Evolutionary conservation across 441 rosid genomes (phyloP), one percentile per base, ranked within the genome.

Genomic region (Pelargonium fulgidum): DNA sequence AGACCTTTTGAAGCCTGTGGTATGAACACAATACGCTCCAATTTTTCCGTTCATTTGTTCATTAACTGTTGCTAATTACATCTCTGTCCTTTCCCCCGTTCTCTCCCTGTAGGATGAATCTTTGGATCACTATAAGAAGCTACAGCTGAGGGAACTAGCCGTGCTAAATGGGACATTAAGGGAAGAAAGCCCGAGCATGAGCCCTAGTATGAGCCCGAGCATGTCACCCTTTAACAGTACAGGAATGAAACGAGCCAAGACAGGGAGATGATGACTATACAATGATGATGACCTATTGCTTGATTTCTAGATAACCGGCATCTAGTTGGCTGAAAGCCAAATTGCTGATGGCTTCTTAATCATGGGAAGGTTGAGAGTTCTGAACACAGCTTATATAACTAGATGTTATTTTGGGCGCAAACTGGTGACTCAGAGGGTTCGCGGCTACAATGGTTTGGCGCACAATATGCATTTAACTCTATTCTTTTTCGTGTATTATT

Each of bases 1-100:
- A 71, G 83, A 82, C 68, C 96, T 94, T 75, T 74, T 94, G 78
- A 91, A 87, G 86, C 99, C 99, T 33, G 86, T 94, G 96, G 96
- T 94, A 86, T 45, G 80, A 64, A 61, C 44, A 9, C 2, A 52
- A 56, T 48, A 17, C 20, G 61, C 72, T 58, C 17, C 58, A 48
- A 52, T 3, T n/a, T 22, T 68, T 72, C 63, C 16, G 24, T 62
- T 45, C 1, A 1, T 45, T 45, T 10, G 13, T 39, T 62, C n/a
- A 4, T n/a, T 3, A 29, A 29, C 36, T 29, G 36, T 29, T 2
- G 36, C 4, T 29, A 29, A 3, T 29, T 29, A 29, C 36, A 29
- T 29, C 36, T 66, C 26, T 33, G 10, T 75, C 64, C 61, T 66
- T 47, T 66, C 73, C 66, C 42, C 6, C 61, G 3, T 9, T 19